Evolutionary conservation across 2,329 filamentous ascomycete species (phyloP).

Genomic region (Claviceps citrina): DNA sequence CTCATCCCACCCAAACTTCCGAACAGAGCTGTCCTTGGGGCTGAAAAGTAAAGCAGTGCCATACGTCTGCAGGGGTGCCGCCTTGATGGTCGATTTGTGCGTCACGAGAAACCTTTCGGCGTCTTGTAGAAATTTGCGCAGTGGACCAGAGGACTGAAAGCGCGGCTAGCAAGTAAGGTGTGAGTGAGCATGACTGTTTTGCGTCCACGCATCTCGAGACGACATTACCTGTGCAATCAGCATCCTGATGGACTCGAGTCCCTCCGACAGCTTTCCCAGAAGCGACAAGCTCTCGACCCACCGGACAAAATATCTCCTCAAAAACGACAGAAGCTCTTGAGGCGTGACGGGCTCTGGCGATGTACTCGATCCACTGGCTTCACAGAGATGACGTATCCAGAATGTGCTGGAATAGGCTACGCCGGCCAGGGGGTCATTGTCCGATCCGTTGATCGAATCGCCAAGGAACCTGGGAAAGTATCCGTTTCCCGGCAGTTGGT

Average conservation of each 20-base stretch:
- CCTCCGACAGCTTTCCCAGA: conserved; percentile 6
- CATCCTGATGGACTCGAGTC: conserved; percentile 4
- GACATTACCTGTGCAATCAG: conserved; percentile 5
- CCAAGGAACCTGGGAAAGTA: conserved; percentile 11
- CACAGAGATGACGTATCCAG: conserved; percentile 20
- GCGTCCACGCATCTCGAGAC: background rate
- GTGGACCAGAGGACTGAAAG: conserved; percentile 6
- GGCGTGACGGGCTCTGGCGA: conserved; percentile 7
- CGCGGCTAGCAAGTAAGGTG: background rate
- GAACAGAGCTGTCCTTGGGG: conserved; percentile 12
- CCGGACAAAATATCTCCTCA: conserved; percentile 8
- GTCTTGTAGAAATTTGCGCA: conserved; percentile 14
- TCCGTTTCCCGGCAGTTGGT: conserved; percentile 12
- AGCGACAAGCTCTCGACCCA: conserved; percentile 10
- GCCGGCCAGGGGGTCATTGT: conserved; percentile 9
- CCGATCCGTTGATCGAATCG: conserved; percentile 4
- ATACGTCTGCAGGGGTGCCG: conserved; percentile 19
- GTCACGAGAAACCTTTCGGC: conserved; percentile 13
- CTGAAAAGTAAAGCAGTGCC: conserved; percentile 18
- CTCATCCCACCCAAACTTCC: conserved; percentile 8
- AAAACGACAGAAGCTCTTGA: conserved; percentile 10
- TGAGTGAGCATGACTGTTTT: background rate
- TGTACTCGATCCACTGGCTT: background rate
- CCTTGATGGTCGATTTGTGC: conserved; percentile 14
- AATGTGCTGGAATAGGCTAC: conserved; percentile 16